These are phyloP conservation scores for Ceratobasidium sp. DNA, from an alignment of 1,284 basidiomycete species.

Conservation along the genomic window DNA sequence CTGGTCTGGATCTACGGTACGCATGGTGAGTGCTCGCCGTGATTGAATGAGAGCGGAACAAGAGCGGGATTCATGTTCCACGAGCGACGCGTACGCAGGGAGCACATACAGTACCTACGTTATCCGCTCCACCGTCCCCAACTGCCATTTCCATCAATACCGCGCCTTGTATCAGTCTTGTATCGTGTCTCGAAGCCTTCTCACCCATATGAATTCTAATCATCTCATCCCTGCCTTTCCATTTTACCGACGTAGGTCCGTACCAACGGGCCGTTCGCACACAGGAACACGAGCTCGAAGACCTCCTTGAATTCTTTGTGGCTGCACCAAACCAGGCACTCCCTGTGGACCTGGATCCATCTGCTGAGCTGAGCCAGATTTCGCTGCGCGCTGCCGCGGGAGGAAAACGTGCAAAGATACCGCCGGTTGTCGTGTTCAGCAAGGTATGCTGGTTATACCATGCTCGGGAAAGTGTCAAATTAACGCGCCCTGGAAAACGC, in stretches of 20 bases:
- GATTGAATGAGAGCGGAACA: not conserved
- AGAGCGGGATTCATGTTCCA: too few species aligned
- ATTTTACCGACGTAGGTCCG: conserved; percentile 29
- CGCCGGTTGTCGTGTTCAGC: conserved; percentile 81
- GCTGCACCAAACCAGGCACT: conserved; percentile 45
- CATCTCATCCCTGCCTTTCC: not conserved
- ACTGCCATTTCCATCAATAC: not conserved
- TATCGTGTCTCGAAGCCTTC: not conserved
- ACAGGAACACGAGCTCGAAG: conserved; percentile 44
- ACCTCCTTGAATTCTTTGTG: conserved; percentile 45
- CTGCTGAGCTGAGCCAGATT: conserved; percentile 23
- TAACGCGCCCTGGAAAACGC: conserved; percentile 26
- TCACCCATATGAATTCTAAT: too few species aligned
- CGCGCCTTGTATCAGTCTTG: not conserved
- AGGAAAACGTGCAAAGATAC: conserved; percentile 55
- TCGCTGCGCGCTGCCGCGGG: conserved; percentile 18
- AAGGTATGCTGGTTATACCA: conserved; percentile 62
- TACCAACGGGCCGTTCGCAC: conserved; percentile 13
- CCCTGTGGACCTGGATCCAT: conserved; percentile 46
- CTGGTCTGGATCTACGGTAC: conserved; percentile 26
- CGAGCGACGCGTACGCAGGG: not conserved
- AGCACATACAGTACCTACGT: not conserved
- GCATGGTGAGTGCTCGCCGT: conserved; percentile 15
- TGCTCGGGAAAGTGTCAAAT: not conserved
- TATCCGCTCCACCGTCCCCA: not conserved